phyloP scores from a whole-genome alignment of 1,284 basidiomycete genomes.

The Leccinum fuscescens region DNA sequence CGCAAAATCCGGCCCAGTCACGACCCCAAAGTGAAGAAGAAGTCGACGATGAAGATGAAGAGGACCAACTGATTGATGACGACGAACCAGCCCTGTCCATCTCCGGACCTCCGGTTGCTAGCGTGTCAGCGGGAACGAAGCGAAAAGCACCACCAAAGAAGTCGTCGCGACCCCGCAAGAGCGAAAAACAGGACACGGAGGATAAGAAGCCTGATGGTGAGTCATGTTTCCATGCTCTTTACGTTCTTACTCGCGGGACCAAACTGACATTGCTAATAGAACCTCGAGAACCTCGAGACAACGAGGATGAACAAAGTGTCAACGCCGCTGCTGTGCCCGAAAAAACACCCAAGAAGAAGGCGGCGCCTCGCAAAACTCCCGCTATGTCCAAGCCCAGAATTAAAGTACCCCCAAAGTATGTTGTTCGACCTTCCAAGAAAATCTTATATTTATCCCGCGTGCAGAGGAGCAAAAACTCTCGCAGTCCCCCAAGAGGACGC shows the following conservation, averaged over 20 bases:
- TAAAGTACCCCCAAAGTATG: constrained; percentile 43
- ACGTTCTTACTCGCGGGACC: constrained; percentile 15
- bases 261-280: constrained; percentile 29
- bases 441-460: neutral
- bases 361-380: constrained; percentile 37
- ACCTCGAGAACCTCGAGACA: constrained; percentile 29
- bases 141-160: constrained; percentile 46
- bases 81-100: constrained; percentile 38
- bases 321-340: constrained; percentile 19
- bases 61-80: constrained; percentile 76
- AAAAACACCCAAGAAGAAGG: constrained; percentile 40
- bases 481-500: constrained; percentile 30
- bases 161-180: constrained; percentile 50
- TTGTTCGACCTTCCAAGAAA: constrained; percentile 1
- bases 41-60: constrained; percentile 67
- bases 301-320: constrained; percentile 26
- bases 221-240: constrained; percentile 15
- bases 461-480: constrained; percentile 22
- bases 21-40: constrained; percentile 35
- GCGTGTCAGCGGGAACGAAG: constrained; percentile 35
- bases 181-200: constrained; percentile 36
- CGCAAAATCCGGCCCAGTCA: constrained; percentile 21
- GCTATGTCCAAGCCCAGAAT: constrained; percentile 36
- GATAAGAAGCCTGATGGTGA: constrained; percentile 34
- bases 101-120: constrained; percentile 32